phyloP scores from a whole-genome alignment of 148 eudicot species.

The Agrostemma githago region DNA sequence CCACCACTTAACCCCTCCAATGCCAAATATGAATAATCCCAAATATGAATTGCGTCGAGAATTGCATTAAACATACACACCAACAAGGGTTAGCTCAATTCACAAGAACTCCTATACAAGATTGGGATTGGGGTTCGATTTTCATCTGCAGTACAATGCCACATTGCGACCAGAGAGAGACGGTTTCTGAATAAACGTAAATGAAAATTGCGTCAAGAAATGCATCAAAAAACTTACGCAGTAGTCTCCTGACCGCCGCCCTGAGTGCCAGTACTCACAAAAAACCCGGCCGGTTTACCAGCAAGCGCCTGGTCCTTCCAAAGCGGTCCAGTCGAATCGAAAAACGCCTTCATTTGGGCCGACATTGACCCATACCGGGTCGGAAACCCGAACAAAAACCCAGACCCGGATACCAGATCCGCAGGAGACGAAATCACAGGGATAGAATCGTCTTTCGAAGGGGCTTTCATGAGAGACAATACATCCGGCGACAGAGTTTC shows the following conservation, averaged over 20 bases:
- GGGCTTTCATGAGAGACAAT: conserved; percentile 61
- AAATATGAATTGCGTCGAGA: too few relatives aligned
- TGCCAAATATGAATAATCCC: too few relatives aligned
- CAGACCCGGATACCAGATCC: conserved; percentile 51
- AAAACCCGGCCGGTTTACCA: conserved; percentile 91
- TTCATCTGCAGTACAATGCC: too few relatives aligned
- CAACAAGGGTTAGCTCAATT: too few relatives aligned
- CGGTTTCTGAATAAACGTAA: not conserved
- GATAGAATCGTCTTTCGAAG: conserved; percentile 60
- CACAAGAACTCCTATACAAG: too few relatives aligned
- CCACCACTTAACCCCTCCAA: not conserved
- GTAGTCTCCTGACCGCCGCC: conserved; percentile 98
- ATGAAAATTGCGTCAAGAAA: not conserved
- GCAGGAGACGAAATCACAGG: conserved; percentile 48
- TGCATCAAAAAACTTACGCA: conserved; percentile 48
- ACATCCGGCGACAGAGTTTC: conserved; percentile 66
- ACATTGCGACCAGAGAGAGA: not conserved
- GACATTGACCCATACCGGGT: conserved; percentile 93
- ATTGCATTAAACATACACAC: too few relatives aligned
- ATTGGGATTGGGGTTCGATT: too few relatives aligned
- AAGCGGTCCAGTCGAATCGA: conserved; percentile 67
- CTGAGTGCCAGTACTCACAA: conserved; percentile 86
- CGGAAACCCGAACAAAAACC: conserved; percentile 84
- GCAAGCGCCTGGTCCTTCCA: conserved; percentile 85
- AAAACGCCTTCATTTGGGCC: conserved; percentile 95